phyloP scores from a whole-genome alignment of 371 early-diverging fungal species.

The Syncephalis fuscata region DNA sequence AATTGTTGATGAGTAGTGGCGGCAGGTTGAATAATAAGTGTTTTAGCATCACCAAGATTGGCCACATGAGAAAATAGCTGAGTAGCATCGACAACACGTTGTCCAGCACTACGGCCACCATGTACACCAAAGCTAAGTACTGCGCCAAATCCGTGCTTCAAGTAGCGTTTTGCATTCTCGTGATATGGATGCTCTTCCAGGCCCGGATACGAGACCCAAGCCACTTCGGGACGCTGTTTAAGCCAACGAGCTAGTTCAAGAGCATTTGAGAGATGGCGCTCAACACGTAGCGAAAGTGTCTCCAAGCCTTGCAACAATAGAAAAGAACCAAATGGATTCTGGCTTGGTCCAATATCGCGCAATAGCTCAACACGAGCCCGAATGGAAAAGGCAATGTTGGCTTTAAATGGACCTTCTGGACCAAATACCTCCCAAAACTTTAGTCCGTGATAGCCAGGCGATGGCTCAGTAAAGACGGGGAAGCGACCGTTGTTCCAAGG shows the following conservation, averaged over 20 bases:
- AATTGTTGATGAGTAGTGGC: conserved; percentile 78
- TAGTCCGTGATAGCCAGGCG: conserved; percentile 69
- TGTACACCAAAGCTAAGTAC: conserved; percentile 72
- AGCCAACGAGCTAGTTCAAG: conserved; percentile 66
- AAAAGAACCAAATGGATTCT: conserved; percentile 76
- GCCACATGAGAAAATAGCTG: conserved; percentile 55
- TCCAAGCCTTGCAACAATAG: conserved; percentile 68
- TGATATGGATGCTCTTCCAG: conserved; percentile 54
- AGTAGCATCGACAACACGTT: conserved; percentile 46
- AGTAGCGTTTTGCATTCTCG: conserved; percentile 54
- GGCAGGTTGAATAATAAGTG: conserved; percentile 70
- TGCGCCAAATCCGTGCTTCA: conserved; percentile 63
- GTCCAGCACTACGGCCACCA: conserved; percentile 37
- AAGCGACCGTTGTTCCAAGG: conserved; percentile 76
- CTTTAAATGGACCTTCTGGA: conserved; percentile 32
- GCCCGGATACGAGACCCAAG: conserved; percentile 78
- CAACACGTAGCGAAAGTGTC: conserved; percentile 75
- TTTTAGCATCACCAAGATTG: conserved; percentile 81
- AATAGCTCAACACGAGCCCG: conserved; percentile 63
- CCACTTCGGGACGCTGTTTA: conserved; percentile 40
- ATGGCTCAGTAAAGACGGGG: conserved; percentile 72
- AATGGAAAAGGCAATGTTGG: conserved; percentile 46
- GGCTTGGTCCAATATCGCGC: conserved; percentile 68
- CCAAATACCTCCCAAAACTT: conserved; percentile 74
- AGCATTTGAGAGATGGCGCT: conserved; percentile 66